Base-by-base conservation (phyloP, 2,329 filamentous ascomycete genomes). In the Pseudogymnoascus sp. region DNA sequence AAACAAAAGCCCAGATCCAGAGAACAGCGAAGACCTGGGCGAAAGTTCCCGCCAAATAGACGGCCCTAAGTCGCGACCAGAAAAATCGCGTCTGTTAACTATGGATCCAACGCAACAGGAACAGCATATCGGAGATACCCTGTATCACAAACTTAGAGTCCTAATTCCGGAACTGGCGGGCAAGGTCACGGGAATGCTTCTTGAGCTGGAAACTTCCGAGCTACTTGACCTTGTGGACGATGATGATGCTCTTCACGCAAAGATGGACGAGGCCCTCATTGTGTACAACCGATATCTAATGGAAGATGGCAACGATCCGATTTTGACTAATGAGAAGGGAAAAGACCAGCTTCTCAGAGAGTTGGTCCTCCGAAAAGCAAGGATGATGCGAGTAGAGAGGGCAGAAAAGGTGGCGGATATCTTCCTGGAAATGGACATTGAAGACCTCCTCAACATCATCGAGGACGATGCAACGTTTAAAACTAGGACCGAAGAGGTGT, bases 361-460 rank as follows among this genome's bases (percentile, higher is more conserved):
- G 26, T 33, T 56, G 50, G 28, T 56, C 10, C 26, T 56, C 33
- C 26, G 50, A 33, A 56, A 56, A 12, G 50, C 50, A 7, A 33
- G 10, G 10, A 56, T 6, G n/a, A 56, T 56, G 50, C n/a, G 4
- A 33, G 50, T 33, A 26, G 26, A 56, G 26, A 33, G 50, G 16
- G 50, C 50, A 56, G 50, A 56, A 56, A 56, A 33, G 50, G 50
- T 56, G 26, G 50, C 50, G 1, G 50, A 56, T 33, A 56, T 56
- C 33, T 56, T 33, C 28, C 50, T 56, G n/a, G 50, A 56, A 56
- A 56, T 56, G 50, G 50, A 56, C 50, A 33, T 56, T 33, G 50
- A 56, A 33, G 50, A 56, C 28, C 50, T 56, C 10, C 50, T 56
- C 28, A 19, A 19, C 28, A 16, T 56, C 28, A 56, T 56, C 16